Evolutionary conservation across 768 basidiomycete species (phyloP), one percentile per base, ranked within the genome.

Genomic region (Hygrocybe coccinea): DNA sequence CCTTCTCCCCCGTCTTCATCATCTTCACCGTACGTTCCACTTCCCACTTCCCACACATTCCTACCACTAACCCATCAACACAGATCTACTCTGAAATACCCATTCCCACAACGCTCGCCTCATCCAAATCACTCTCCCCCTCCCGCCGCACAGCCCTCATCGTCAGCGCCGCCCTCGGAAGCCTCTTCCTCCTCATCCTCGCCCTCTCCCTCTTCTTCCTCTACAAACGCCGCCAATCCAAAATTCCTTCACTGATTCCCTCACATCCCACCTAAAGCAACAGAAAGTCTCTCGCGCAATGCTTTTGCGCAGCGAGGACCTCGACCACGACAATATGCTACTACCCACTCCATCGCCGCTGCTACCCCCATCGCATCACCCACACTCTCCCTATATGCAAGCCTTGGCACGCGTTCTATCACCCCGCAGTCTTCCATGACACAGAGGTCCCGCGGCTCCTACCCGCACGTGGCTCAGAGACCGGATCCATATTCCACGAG

Each of bases 401-500:
- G 41, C 21, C n/a, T 39, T 45, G 17, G 56, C 52, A 38, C 15
- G 24, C 34, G 29, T 21, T 19, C 12, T n/a, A 7, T 19, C 11
- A 22, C 21, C 21, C 15, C 44, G 8, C 8, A 56, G 1, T 71
- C 74, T 0, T 67, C 72, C n/a, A n/a, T n/a, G n/a, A n/a, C n/a
- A n/a, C n/a, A n/a, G n/a, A n/a, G n/a, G n/a, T n/a, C 60, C 73
- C 0, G 73, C 71, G 0, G 69, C 62, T 76, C 24, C 65, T 76
- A 43, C 72, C 72, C 29, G 65, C 75, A 2, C 67, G 75, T 5
- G 70, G 67, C 3, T 71, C 78, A 2, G 77, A 79, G 36, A 64
- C 72, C 2, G 78, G 77, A 1, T 79, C 78, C 0, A 69, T 77
- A 35, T 80, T 80, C 63, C 68, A 80, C 50, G 76, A 79, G 36